These are phyloP conservation scores for Cryphonectria naterciae DNA, from an alignment of 2,329 filamentous ascomycete species.

Conservation along the genomic window DNA sequence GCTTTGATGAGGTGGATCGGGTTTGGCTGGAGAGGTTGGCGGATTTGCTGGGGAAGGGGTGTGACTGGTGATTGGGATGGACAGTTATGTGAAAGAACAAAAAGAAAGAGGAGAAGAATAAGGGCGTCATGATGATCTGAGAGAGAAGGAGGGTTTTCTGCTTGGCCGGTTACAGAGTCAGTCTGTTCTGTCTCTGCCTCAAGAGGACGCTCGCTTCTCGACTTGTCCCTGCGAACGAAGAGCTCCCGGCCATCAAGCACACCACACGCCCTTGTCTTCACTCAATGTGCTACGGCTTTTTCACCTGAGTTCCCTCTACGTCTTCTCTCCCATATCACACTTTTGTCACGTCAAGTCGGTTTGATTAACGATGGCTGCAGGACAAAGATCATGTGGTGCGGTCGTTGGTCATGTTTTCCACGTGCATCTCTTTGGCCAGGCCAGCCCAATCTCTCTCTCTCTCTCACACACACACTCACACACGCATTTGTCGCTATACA, in stretches of 20 bases:
- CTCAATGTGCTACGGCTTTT: not conserved
- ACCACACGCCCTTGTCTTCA: not conserved
- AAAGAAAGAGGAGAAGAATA: not conserved
- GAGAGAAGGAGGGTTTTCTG: not conserved
- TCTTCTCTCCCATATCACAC: not conserved
- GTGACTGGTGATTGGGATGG: conserved; percentile 61
- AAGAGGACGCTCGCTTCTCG: not conserved
- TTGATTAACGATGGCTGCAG: not conserved
- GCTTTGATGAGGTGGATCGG: conserved; percentile 72
- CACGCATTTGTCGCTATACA: not conserved
- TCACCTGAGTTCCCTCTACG: not conserved
- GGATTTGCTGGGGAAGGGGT: conserved; percentile 59
- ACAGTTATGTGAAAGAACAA: not conserved
- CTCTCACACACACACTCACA: not conserved
- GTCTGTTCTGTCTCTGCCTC: not conserved
- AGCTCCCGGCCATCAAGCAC: not conserved
- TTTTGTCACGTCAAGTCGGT: not conserved
- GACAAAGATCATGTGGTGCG: not conserved
- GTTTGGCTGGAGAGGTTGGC: conserved; percentile 69
- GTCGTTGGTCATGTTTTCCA: not conserved
- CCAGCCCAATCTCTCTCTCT: not conserved
- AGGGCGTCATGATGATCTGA: not conserved
- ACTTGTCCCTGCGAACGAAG: not conserved
- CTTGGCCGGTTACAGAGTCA: not conserved
- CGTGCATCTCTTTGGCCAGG: not conserved